A percentile compares a stretch with the other conserved stretches of the same genome.
These are phyloP conservation scores for Singerocomus inundabilis DNA, from an alignment of 1,284 basidiomycete genomes.

Conservation along the genomic window DNA sequence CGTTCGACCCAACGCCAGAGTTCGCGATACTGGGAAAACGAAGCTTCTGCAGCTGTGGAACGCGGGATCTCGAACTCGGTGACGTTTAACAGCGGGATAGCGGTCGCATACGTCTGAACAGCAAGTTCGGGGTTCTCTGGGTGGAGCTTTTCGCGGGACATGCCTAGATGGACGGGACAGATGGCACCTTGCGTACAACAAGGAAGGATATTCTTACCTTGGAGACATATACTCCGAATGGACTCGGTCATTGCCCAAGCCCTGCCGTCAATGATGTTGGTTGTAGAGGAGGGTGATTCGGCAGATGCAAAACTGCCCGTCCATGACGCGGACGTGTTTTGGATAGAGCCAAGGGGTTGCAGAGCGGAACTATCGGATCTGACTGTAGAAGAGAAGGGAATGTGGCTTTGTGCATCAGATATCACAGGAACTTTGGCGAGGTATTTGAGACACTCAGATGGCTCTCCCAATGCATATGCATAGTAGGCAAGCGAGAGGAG, in stretches of 20 bases:
- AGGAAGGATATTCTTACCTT: slow-evolving; percentile 44
- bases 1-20: slow-evolving; percentile 80
- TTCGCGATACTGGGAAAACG: slow-evolving; percentile 65
- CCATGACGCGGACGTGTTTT: slow-evolving; percentile 46
- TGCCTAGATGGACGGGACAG: slow-evolving; percentile 37
- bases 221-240: slow-evolving; percentile 64
- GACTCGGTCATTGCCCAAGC: slow-evolving; percentile 66
- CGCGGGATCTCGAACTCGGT: slow-evolving; percentile 51
- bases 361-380: slow-evolving; percentile 42
- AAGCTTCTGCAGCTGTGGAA: slow-evolving; percentile 31
- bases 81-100: slow-evolving; percentile 51
- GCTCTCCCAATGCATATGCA: slow-evolving; percentile 69
- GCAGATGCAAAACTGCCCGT: slow-evolving; percentile 47
- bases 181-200: background rate
- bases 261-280: slow-evolving; percentile 60
- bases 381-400: slow-evolving; percentile 44
- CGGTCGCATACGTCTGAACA: slow-evolving; percentile 52
- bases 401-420: slow-evolving; percentile 47
- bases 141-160: slow-evolving; percentile 50
- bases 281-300: slow-evolving; percentile 38
- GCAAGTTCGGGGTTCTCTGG: slow-evolving; percentile 48
- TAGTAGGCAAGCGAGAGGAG: slow-evolving; percentile 71
- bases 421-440: slow-evolving; percentile 57
- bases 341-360: slow-evolving; percentile 34
- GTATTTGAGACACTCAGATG: slow-evolving; percentile 59